These are phyloP conservation scores for Adansonia grandidieri DNA, from an alignment of 441 rosid species.

Conservation along the genomic window DNA sequence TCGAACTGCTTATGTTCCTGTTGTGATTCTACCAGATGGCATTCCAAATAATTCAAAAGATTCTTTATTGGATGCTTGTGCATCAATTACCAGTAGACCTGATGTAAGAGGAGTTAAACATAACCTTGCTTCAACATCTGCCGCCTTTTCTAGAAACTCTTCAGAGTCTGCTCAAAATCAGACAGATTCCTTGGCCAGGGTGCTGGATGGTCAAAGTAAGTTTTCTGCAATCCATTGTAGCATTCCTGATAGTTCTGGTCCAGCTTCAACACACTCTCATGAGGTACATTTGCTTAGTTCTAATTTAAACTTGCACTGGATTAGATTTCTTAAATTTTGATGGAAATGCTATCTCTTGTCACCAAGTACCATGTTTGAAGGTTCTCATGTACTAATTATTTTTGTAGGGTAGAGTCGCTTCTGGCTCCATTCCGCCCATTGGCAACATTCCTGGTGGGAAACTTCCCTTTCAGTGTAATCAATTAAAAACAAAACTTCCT, in stretches of 20 bases:
- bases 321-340: neutral
- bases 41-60: constrained; percentile 46
- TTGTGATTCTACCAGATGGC: constrained; percentile 59
- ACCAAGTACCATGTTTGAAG: neutral
- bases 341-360: neutral
- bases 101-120: constrained; percentile 56
- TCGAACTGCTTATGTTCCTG: constrained; percentile 59
- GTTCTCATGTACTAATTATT: constrained; percentile 24
- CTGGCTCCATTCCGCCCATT: constrained; percentile 43
- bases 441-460: constrained; percentile 53
- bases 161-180: constrained; percentile 49
- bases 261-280: constrained; percentile 44
- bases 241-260: constrained; percentile 42
- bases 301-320: neutral
- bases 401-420: constrained; percentile 59
- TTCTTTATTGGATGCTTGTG: constrained; percentile 51
- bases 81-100: constrained; percentile 40
- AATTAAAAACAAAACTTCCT: constrained; percentile 43
- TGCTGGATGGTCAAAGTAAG: constrained; percentile 53
- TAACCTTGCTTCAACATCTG: constrained; percentile 53
- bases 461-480: constrained; percentile 48
- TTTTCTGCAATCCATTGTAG: constrained; percentile 46
- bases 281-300: constrained; percentile 48
- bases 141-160: constrained; percentile 45
- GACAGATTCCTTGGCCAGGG: constrained; percentile 45